Evolutionary conservation across 1,284 basidiomycete genomes (phyloP), one percentile per base, ranked within the genome.

Genomic region (Ganoderma leucocontextum): DNA sequence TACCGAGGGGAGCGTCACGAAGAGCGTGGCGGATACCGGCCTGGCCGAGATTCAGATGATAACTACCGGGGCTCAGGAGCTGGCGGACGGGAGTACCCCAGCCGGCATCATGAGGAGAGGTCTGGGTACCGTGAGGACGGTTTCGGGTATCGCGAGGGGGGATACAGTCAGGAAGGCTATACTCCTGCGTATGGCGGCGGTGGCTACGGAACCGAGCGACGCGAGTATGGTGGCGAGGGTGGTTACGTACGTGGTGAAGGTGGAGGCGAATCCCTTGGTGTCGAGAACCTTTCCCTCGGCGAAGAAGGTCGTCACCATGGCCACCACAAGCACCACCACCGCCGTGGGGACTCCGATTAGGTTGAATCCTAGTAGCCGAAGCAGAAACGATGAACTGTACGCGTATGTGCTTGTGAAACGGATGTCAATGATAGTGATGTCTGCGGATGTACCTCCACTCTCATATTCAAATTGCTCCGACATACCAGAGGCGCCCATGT

Each of bases 271-370:
- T 75, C 76, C 22, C 77, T 73, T 60, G 76, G 76, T 13, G 75
- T 76, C 35, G 75, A 78, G 62, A 64, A 73, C 38, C 66, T 78
- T 19, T 74, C 70, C 6, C 68, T 77, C 15, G 70, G 67, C n/a
- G 69, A 69, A 35, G 70, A 68, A 25, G 69, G 61, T 33, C 72
- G 60, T 19, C 74, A 69, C 52, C 65, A 66, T 33, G 64, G 69
- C 33, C 72, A 70, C 60, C 65, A 73, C 33, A 33, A 69, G 7
- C 65, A 60, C 13, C 70, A 59, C 47, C 55, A 47, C 49, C 62
- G 68, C 61, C 64, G 72, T 9, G 72, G 70, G 36, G 61, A 67
- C 22, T 70, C 47, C 53, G 57, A n/a, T n/a, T 25, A 47, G 35
- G 19, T 19, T 59, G 19, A n/a, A 9, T 25, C 29, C 15, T 55